Evolutionary conservation across 2,329 filamentous ascomycete genomes (phyloP), one percentile per base, ranked within the genome.

Genomic region (Colletotrichum sp.): DNA sequence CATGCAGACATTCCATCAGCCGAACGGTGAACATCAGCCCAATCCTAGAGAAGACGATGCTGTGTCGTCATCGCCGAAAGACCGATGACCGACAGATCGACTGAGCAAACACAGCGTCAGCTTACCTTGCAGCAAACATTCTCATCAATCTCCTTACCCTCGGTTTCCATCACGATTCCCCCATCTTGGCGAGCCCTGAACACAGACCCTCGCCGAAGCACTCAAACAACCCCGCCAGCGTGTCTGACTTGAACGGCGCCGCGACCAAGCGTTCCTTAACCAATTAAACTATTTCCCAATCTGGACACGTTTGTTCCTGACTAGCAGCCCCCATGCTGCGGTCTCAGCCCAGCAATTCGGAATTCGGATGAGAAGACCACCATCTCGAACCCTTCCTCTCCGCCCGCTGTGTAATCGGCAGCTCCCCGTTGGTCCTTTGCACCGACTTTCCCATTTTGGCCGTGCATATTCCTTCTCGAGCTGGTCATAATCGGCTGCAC

Each of bases 201-300:
- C 74, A 76, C 70, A 60, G 74, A 69, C 65, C 34, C 48, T 52
- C 52, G n/a, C 32, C 28, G 7, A 69, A 22, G 48, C 28, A 30
- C 64, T 55, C 71, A 76, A 69, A 74, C 70, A 74, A 18, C 9
- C n/a, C 39, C 59, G 30, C 48, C 44, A 44, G 22, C 24, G n/a
- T 32, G 68, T 39, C 52, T 55, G 48, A 57, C 63, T 63, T 64
- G 39, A 68, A 65, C 70, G 59, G 64, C 59, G 70, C 59, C 65
- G 30, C 64, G 70, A 39, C 74, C 71, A 76, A 74, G 74, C 59
- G 74, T 76, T 74, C 48, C 39, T 32, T 13, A 34, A 18, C 26
- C 62, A 57, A 72, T 75, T 48, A 55, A 34, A 75, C 65, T 74
- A 55, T 74, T 76, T 60, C 65, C 64, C n/a, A 26, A 68, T 69